Conservation (phyloP, 306 rosid genomes). For the Quercus dentata region DNA sequence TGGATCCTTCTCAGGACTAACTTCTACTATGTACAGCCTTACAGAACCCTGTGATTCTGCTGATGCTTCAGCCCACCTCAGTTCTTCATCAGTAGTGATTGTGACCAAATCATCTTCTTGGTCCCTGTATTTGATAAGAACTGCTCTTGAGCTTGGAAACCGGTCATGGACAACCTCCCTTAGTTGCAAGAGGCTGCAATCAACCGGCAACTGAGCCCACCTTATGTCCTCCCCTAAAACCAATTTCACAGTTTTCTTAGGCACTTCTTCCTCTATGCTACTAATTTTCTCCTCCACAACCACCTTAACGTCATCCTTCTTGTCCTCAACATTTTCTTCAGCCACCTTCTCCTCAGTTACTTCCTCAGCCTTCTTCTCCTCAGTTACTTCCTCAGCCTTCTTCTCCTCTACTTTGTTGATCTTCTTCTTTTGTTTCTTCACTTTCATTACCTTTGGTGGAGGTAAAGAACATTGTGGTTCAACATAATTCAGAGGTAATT, state of each 20-base stretch:
- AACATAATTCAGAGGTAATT: constrained; percentile 72
- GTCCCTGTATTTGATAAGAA: constrained; percentile 83
- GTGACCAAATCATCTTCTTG: constrained; percentile 91
- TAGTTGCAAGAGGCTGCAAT: constrained; percentile 71
- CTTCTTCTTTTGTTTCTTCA: constrained; percentile 61
- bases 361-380: constrained; percentile 46
- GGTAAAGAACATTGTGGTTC: constrained; percentile 39
- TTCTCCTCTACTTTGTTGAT: constrained; percentile 36
- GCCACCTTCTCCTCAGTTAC: constrained; percentile 35
- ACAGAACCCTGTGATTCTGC: constrained; percentile 53
- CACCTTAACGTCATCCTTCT: constrained; percentile 60
- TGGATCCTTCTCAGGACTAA: constrained; percentile 61
- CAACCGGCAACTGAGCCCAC: constrained; percentile 62
- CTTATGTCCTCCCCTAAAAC: constrained; percentile 90
- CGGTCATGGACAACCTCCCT: constrained; percentile 61
- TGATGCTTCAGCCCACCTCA: constrained; percentile 71
- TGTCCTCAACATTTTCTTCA: constrained; percentile 43
- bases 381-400: constrained; percentile 16
- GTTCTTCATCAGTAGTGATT: constrained; percentile 73
- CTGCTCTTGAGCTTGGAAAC: constrained; percentile 62
- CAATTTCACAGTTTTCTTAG: constrained; percentile 65
- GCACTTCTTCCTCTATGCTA: constrained; percentile 35
- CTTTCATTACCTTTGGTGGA: constrained; percentile 40
- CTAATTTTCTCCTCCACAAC: constrained; percentile 60
- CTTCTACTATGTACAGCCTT: constrained; percentile 65